Evolutionary conservation across 2,329 filamentous ascomycete genomes (phyloP), one percentile per base, ranked within the genome.

Genomic region (Lachnellula cervina): DNA sequence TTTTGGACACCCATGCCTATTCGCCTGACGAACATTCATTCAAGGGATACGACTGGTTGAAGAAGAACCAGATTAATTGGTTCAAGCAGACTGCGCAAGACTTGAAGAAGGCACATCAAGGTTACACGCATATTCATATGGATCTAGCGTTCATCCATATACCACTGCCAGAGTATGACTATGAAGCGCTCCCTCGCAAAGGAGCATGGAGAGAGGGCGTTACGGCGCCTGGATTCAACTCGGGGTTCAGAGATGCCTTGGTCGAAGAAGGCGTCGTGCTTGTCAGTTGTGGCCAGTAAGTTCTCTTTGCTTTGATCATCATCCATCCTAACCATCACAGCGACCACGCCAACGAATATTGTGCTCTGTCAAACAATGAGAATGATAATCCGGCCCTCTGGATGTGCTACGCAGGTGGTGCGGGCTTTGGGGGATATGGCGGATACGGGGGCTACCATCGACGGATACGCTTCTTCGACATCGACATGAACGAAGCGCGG

Each of bases 61-160:
- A 97, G 74, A 86, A 86, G 45, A 91, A 83, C 64, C 94, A 99
- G 72, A 96, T 97, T 57, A 84, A 89, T 54, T 99, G 94, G 94
- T 99, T 99, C 77, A 86, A 84, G 63, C 80, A 83, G 60, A 96
- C 89, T 1, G 86, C 89, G 0, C 77, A 86, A 55, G 75, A 83
- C 13, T 74, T 97, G 47, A 90, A 90, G 73, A 84, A 86, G 66
- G 83, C 83, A 58, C 92, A 96, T 70, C 81, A 82, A 59, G 85
- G 90, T 65, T 99, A 97, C 72, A 90, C 88, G 0, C 89, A 94
- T 68, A 88, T 91, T 51, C 94, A 97, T 70, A 89, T 99, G 81
- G 89, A 99, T 69, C 83, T 97, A 71, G 90, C 94, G 0, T 99
- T 99, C 69, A 95, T 99, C 60, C 94, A 99, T 70, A 99, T 99